Evolutionary conservation across 2,329 filamentous ascomycete species (phyloP), one percentile per base, ranked within the genome.

Genomic region (Helotiales sp.): DNA sequence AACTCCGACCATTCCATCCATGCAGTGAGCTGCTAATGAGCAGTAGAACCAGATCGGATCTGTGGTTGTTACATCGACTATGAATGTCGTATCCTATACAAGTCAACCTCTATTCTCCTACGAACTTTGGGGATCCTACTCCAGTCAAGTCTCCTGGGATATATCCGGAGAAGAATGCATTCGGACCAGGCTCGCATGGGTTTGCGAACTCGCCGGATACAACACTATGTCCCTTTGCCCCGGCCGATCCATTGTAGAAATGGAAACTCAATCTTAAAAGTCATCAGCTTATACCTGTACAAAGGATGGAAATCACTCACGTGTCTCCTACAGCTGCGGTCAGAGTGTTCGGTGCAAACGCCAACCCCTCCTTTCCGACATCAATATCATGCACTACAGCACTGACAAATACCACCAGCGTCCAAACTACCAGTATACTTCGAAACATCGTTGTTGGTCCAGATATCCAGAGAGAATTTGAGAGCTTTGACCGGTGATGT

Each of bases 181-280:
- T 38, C 3, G 54, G 29, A 19, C 61, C 58, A 17, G 71, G 72
- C n/a, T 52, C 22, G 54, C 72, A 74, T 3, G 72, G 71, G 13
- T 54, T 62, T 5, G 60, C 61, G 46, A 72, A 72, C 22, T 66
- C 61, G 38, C 64, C 62, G 57, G 73, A 68, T 8, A 71, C 74
- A 42, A 83, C 72, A 38, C 75, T 75, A 74, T 82, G 81, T 71
- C 81, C 81, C 31, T 36, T 22, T n/a, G n/a, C n/a, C n/a, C n/a
- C n/a, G 58, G 65, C 71, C 8, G 79, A 74, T 57, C 76, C 76
- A 71, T 76, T 82, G 67, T 80, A 79, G 74, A 78, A 84, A 71
- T 63, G 63, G 59, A 66, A 68, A 52, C 54, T 38, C 12, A 67
- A 29, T 6, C 65, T 67, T 31, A 13, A 40, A 15, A 3, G 1